Base-by-base conservation (phyloP, 176 grass and related monocot species). In the Bothriochloa decipiens region DNA sequence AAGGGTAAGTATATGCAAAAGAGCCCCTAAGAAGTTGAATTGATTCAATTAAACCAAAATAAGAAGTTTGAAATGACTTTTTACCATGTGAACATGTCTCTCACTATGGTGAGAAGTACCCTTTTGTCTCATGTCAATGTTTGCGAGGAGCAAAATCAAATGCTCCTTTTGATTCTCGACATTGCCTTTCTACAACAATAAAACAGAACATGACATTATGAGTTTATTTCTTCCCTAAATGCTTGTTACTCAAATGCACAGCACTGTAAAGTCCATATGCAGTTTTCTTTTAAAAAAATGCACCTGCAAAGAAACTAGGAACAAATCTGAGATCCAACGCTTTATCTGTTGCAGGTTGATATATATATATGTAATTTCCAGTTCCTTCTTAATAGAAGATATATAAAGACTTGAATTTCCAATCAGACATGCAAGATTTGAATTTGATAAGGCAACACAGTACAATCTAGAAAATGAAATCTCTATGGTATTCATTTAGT, bases 151-250 rank as follows among this genome's bases (percentile, higher is more conserved):
- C 84, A 99, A 89, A 94, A 99, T 94, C 91, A 99, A 91, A 84
- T 99, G 97, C 57, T 99, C 97, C 75, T 89, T 92, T 88, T 99
- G 97, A 91, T 99, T 99, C 28, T 94, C 93, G 58, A 96, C 88
- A 82, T 96, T 99, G 28, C 91, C 93, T 94, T 88, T 94, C 97
- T 99, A 85, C 68, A 87, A 33, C 41, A 81, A 70, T 55, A 50
- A 84, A 97, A 68, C 42, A 72, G 53, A 74, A 85, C 25, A 70
- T 66, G 29, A 26, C 27, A 84, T 63, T n/a, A 46, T 12, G 23
- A 62, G 11, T 62, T 62, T 26, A 62, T 26, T 62, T 62, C 29
- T 62, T 62, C 23, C 58, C 58, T 16, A 65, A 65, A 16, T 29
- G 63, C 63, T 29, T 69, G 35, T 18, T 69, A 69, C 66, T 40